Conservation (phyloP, 225 moss, liverwort and hornwort genomes). For the Polytrichum commune region DNA sequence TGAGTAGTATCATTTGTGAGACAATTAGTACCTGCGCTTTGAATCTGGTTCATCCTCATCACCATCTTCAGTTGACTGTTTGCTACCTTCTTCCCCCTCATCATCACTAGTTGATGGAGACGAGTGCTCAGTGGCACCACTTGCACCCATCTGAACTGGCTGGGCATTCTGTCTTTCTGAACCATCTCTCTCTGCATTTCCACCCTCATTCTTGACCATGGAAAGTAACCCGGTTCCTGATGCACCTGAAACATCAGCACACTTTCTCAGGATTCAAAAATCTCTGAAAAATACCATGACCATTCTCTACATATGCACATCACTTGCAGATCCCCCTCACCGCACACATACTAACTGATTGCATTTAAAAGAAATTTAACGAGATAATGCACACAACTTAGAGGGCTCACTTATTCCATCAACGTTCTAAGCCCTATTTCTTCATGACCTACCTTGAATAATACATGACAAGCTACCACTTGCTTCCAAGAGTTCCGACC, state of each 20-base stretch:
- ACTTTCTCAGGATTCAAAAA: neutral
- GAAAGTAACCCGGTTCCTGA: slow-evolving; percentile 45
- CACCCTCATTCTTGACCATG: slow-evolving; percentile 51
- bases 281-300: too few species aligned
- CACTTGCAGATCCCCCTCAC: neutral
- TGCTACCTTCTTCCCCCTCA: slow-evolving; percentile 77
- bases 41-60: slow-evolving; percentile 89
- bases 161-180: slow-evolving; percentile 61
- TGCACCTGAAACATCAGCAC: slow-evolving; percentile 1
- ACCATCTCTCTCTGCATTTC: slow-evolving; percentile 47
- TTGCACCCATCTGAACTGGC: slow-evolving; percentile 43
- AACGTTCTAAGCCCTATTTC: too few species aligned
- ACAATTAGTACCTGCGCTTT: slow-evolving; percentile 65
- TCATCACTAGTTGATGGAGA: slow-evolving; percentile 77
- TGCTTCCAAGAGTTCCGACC: too few species aligned
- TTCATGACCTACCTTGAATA: too few species aligned
- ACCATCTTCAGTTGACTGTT: slow-evolving; percentile 75
- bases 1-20: too few species aligned
- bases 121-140: slow-evolving; percentile 70
- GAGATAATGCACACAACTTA: too few species aligned
- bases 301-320: neutral
- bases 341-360: too few species aligned
- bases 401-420: too few species aligned
- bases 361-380: too few species aligned
- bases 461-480: too few species aligned